phyloP scores from a whole-genome alignment of 805 yeast genomes.

The Saccharomycopsis selenospora region DNA sequence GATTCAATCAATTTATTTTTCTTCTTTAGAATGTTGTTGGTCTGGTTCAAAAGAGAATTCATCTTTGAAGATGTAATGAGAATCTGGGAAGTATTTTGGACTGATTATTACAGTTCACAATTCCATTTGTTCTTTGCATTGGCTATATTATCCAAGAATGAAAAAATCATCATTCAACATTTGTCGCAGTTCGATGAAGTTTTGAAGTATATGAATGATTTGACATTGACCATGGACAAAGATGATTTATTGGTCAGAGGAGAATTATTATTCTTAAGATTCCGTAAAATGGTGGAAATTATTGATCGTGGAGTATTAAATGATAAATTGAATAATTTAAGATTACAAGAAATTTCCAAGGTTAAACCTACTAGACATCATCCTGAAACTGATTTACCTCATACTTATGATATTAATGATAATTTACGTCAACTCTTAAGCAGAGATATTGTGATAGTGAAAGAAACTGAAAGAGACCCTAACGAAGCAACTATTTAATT shows the following conservation, averaged over 20 bases:
- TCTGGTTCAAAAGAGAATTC: conserved; percentile 93
- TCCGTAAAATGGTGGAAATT: conserved; percentile 70
- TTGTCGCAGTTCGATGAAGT: conserved; percentile 83
- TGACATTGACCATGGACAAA: conserved; percentile 67
- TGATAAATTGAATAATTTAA: conserved; percentile 15
- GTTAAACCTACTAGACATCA: conserved; percentile 22
- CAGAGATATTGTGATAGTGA: conserved; percentile 54
- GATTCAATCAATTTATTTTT: conserved; percentile 88
- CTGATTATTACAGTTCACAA: conserved; percentile 80
- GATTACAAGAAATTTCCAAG: conserved; percentile 22
- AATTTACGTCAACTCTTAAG: conserved; percentile 56
- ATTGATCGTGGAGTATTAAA: conserved; percentile 46
- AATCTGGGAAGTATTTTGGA: conserved; percentile 92
- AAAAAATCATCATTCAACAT: conserved; percentile 67
- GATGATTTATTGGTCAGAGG: conserved; percentile 76
- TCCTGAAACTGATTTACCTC: conserved; percentile 15
- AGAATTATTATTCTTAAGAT: conserved; percentile 74
- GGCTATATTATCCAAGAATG: conserved; percentile 83
- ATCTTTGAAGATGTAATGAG: conserved; percentile 65
- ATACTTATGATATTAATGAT: conserved; percentile 30
- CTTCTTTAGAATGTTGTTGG: conserved; percentile 89
- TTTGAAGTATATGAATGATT: conserved; percentile 84
- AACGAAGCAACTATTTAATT: conserved; percentile 19
- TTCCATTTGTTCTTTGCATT: conserved; percentile 82
- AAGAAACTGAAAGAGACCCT: conserved; percentile 39